Base-by-base conservation (phyloP, 352 stramenopile genomes). In the Phytophthora podocarpi region DNA sequence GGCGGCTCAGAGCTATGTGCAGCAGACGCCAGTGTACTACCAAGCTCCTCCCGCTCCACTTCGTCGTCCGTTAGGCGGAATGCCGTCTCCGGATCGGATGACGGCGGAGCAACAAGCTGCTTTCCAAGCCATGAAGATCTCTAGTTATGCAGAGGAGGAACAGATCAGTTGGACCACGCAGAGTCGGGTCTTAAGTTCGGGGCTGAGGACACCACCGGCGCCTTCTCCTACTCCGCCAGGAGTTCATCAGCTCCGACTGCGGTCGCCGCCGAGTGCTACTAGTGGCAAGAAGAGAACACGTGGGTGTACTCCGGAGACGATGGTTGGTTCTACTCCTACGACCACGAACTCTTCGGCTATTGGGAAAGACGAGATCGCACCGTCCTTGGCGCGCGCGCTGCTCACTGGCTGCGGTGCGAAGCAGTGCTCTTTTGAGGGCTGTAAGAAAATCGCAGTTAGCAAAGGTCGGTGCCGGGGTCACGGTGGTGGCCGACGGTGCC, bases 401-500 rank as follows among this genome's bases (percentile, higher is more conserved):
- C 51, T 77, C n/a, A 79, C 74, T 4, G 77, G 76, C 11, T 85
- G 76, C 23, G 83, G 81, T 1, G 80, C 80, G 32, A 90, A 90
- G 65, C 78, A 78, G 16, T 95, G 86, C 65, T 80, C 72, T 0
- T 76, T 83, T 20, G 67, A 78, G n/a, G 74, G 75, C 31, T 95
- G 86, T 26, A 78, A 74, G 34, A 90, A 90, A 56, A 89, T 87
- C 34, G 80, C 81, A 28, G 84, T 93, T 47, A 89, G 86, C 59
- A 87, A 86, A 47, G 81, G 82, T 4, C 59, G 82, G 2, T 93
- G 84, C 58, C 80, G 84, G 15, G 77, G 80, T n/a, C 84, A 93
- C 49, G 84, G 84, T 18, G 84, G 84, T 15, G 84, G 84, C 0
- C 72, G 82, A 9, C 71, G 84, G 23, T 93, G 84, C 43, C 82